Evolutionary conservation across 2,329 filamentous ascomycete genomes (phyloP).

Genomic region (Hypoxylon sp.): DNA sequence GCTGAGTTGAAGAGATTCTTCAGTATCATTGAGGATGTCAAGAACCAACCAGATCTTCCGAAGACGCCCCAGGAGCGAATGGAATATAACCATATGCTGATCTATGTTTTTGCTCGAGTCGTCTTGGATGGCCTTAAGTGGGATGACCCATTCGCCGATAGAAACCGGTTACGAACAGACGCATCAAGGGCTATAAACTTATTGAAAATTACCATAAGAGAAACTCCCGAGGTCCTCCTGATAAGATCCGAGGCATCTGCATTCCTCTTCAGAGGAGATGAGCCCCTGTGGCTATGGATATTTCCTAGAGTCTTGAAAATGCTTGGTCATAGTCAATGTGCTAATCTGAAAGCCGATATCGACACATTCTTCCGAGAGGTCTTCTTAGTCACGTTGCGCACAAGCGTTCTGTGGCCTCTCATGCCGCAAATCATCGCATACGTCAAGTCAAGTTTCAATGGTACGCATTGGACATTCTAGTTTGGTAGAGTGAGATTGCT

Average conservation of each 20-base stretch:
- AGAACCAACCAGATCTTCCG: constrained; percentile 61
- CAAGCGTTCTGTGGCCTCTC: constrained; percentile 58
- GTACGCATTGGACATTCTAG: constrained; percentile 48
- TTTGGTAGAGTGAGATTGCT: constrained; percentile 16
- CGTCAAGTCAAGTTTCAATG: constrained; percentile 56
- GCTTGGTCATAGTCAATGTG: constrained; percentile 61
- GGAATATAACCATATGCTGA: constrained; percentile 82
- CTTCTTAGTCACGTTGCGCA: constrained; percentile 55
- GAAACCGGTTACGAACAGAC: constrained; percentile 63
- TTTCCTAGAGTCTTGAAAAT: constrained; percentile 66
- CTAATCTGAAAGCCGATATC: constrained; percentile 60
- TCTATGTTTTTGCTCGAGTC: constrained; percentile 83
- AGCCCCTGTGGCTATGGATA: constrained; percentile 72
- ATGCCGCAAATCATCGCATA: constrained; percentile 57
- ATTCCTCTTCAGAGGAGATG: constrained; percentile 62
- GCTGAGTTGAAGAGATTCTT: constrained; percentile 79
- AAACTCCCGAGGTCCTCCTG: constrained; percentile 75
- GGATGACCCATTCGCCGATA: constrained; percentile 73
- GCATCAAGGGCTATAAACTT: constrained; percentile 79
- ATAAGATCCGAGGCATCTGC: constrained; percentile 52
- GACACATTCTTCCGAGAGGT: constrained; percentile 61
- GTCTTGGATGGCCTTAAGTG: constrained; percentile 75
- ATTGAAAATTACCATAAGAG: constrained; percentile 75
- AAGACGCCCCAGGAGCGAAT: constrained; percentile 71
- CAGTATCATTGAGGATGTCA: constrained; percentile 62